Percentiles rank a stretch among this genome's conserved stretches.
These are phyloP conservation scores for Stachybotrys chlorohalonatus DNA, from an alignment of 2,329 filamentous ascomycete genomes.

Conservation along the genomic window DNA sequence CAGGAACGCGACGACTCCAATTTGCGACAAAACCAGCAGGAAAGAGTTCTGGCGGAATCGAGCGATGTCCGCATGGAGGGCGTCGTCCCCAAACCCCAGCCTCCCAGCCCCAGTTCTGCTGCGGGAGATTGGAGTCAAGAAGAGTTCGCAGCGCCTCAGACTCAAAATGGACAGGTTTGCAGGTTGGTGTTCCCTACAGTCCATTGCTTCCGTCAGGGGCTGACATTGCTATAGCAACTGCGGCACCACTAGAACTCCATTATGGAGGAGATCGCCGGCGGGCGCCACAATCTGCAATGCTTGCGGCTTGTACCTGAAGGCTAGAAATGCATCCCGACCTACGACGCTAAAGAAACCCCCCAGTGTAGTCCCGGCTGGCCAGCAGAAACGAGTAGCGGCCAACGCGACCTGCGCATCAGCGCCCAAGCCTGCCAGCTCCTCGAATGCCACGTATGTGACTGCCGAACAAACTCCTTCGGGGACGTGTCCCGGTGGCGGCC, in stretches of 20 bases:
- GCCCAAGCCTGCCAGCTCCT: constrained; percentile 22
- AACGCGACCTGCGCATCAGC: constrained; percentile 26
- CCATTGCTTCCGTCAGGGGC: neutral
- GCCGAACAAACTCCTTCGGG: constrained; percentile 68
- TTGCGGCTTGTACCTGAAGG: constrained; percentile 90
- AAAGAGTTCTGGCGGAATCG: constrained; percentile 16
- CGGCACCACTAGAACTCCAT: constrained; percentile 81
- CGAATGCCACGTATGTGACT: constrained; percentile 61
- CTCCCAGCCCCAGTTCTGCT: constrained; percentile 17
- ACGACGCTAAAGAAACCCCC: constrained; percentile 79
- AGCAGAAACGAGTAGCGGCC: constrained; percentile 31
- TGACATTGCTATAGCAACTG: constrained; percentile 61
- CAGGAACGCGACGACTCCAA: constrained; percentile 12
- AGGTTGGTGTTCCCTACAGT: constrained; percentile 40
- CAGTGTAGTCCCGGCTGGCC: constrained; percentile 33
- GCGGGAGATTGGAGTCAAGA: constrained; percentile 3
- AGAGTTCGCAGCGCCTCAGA: constrained; percentile 5
- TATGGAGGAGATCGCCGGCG: constrained; percentile 89
- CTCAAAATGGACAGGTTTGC: constrained; percentile 57
- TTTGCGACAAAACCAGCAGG: constrained; percentile 15
- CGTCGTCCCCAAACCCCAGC: constrained; percentile 16
- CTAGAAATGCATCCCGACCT: constrained; percentile 81
- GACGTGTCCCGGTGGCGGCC: constrained; percentile 91
- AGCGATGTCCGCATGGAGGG: constrained; percentile 10
- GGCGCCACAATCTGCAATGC: constrained; percentile 97